These are phyloP conservation scores for Aureobasidium sp. DNA, from an alignment of 2,329 filamentous ascomycete species.

Conservation along the genomic window DNA sequence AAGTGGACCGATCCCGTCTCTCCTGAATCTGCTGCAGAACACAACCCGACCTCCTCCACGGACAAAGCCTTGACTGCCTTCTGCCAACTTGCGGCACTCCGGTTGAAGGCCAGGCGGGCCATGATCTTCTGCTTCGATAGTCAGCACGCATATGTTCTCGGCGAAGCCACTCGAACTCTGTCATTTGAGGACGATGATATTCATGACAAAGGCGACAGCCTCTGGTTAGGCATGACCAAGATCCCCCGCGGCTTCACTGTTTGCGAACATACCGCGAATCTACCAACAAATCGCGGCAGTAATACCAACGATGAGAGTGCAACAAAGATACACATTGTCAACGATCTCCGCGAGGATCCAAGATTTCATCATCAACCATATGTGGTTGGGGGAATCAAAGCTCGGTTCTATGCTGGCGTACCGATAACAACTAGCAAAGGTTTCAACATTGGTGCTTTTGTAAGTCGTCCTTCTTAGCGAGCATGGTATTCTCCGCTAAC, in stretches of 20 bases:
- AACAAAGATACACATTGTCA: conserved; percentile 25
- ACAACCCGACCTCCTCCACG: conserved; percentile 16
- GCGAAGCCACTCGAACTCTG: conserved; percentile 42
- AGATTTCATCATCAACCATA: conserved; percentile 26
- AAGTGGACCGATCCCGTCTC: conserved; percentile 17
- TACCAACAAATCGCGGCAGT: conserved; percentile 20
- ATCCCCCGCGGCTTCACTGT: conserved; percentile 30
- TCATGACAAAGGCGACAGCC: conserved; percentile 28
- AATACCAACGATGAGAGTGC: conserved; percentile 23
- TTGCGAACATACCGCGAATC: conserved; percentile 25
- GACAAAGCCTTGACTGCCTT: conserved; percentile 32
- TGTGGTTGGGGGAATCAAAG: conserved; percentile 21
- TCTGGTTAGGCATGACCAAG: conserved; percentile 31
- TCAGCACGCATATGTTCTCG: conserved; percentile 43
- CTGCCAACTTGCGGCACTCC: conserved; percentile 32
- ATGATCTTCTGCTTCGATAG: conserved; percentile 43
- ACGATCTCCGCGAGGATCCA: conserved; percentile 24
- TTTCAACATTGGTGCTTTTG: conserved; percentile 54
- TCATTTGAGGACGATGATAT: conserved; percentile 32
- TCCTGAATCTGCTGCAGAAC: conserved; percentile 4
- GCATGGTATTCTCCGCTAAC: neutral
- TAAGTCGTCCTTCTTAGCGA: neutral
- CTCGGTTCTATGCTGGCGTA: conserved; percentile 36
- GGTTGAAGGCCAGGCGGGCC: conserved; percentile 30
- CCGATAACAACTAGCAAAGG: conserved; percentile 53